Percentiles rank a stretch among this genome's conserved stretches.
These are phyloP conservation scores for Cryphonectria nitschkei DNA, from an alignment of 2,329 filamentous ascomycete species.

Conservation along the genomic window DNA sequence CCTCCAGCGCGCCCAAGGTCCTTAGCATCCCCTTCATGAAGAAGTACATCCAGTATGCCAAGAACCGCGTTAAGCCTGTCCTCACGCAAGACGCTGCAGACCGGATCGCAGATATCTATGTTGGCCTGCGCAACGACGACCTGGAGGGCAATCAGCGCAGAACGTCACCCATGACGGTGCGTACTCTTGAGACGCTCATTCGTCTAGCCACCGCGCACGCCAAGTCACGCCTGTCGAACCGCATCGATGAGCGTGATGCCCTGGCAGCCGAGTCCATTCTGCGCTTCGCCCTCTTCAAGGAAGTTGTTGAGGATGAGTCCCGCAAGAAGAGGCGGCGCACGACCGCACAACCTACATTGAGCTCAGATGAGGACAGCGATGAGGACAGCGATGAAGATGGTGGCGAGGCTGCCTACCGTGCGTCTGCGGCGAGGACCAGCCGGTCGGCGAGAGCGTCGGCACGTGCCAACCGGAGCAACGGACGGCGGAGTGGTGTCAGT, in stretches of 20 bases:
- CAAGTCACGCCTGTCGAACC: constrained; percentile 84
- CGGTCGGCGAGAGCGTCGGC: constrained; percentile 38
- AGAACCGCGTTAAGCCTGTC: constrained; percentile 85
- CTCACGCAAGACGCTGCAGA: constrained; percentile 90
- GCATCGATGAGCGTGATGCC: constrained; percentile 89
- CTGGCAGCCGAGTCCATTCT: constrained; percentile 86
- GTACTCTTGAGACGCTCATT: constrained; percentile 97
- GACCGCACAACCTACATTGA: constrained; percentile 54
- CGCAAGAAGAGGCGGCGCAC: constrained; percentile 78
- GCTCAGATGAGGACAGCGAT: constrained; percentile 61
- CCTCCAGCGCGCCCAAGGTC: constrained; percentile 80
- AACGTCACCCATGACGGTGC: constrained; percentile 93
- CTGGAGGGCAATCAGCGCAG: constrained; percentile 91
- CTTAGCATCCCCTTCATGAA: constrained; percentile 98
- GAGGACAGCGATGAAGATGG: constrained; percentile 57
- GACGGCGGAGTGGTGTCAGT: constrained; percentile 34
- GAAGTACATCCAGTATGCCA: constrained; percentile 99
- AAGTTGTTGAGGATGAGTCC: constrained; percentile 80
- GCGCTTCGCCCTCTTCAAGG: constrained; percentile 95
- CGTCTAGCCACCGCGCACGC: constrained; percentile 95
- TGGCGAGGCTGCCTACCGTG: constrained; percentile 42
- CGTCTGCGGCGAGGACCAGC: constrained; percentile 41
- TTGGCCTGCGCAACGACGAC: constrained; percentile 91
- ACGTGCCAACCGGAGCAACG: constrained; percentile 37
- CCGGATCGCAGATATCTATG: constrained; percentile 89